A percentile compares a stretch with the other conserved stretches of the same genome.
Evolutionary conservation across 805 yeast genomes (phyloP).

Genomic region (Barnettozyma californica): DNA sequence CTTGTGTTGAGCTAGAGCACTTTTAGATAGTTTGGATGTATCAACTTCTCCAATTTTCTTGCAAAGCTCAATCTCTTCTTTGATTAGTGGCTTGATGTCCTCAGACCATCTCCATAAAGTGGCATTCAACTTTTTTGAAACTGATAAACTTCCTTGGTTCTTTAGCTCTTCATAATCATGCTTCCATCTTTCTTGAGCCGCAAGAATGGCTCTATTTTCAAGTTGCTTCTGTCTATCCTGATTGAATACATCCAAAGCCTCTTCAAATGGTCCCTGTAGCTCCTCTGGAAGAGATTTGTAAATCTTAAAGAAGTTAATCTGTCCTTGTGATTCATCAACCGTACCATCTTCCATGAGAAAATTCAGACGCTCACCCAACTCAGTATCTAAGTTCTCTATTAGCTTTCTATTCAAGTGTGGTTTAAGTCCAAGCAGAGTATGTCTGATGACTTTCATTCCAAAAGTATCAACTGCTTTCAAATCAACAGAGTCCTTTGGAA

Average conservation of each 20-base stretch:
- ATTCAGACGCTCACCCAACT: slow-evolving; percentile 33
- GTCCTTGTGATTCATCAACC: slow-evolving; percentile 17
- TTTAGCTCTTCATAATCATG: slow-evolving; percentile 66
- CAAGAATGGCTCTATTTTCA: slow-evolving; percentile 76
- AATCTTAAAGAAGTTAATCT: slow-evolving; percentile 61
- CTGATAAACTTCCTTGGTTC: slow-evolving; percentile 47
- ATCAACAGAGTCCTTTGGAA: slow-evolving; percentile 49
- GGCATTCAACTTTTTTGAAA: slow-evolving; percentile 60
- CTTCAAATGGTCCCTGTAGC: slow-evolving; percentile 53
- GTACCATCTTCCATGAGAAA: slow-evolving; percentile 20
- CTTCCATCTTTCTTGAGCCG: slow-evolving; percentile 87
- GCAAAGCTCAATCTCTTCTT: slow-evolving; percentile 59
- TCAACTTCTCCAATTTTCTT: slow-evolving; percentile 33
- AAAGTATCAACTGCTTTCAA: slow-evolving; percentile 67
- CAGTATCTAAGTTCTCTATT: slow-evolving; percentile 28
- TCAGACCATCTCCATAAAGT: slow-evolving; percentile 82
- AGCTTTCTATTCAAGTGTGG: slow-evolving; percentile 25
- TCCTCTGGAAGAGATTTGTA: slow-evolving; percentile 48
- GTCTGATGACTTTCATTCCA: slow-evolving; percentile 75
- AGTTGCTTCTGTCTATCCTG: slow-evolving; percentile 68
- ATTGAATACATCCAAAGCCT: slow-evolving; percentile 63
- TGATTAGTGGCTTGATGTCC: slow-evolving; percentile 63
- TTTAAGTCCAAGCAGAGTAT: slow-evolving; percentile 54
- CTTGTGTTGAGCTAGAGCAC: slow-evolving; percentile 28
- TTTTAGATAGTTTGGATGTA: slow-evolving; percentile 10